Evolutionary conservation across 2,329 filamentous ascomycete genomes (phyloP), one percentile per base, ranked within the genome.

Genomic region (Fusarium udum): DNA sequence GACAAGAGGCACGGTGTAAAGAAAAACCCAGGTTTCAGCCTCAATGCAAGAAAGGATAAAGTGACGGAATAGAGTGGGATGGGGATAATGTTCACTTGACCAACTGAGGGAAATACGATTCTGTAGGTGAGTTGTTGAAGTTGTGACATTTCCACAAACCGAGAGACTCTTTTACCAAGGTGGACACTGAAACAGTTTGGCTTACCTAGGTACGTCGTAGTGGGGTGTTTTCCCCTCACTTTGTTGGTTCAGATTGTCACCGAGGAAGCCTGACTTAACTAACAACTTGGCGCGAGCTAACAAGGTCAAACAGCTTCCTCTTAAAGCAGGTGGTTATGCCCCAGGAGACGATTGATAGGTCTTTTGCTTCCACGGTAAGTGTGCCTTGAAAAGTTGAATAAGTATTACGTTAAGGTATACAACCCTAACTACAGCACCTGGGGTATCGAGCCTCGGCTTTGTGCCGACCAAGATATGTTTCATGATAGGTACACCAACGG

Each of bases 221-320:
- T 74, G 72, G 72, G 72, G 72, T 74, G 26, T 62, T 48, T 74
- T 31, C 72, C 71, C 71, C 71, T 74, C 71, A 74, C 60, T 74
- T 72, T 59, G 48, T 28, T 57, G 24, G 18, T 24, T 37, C 55
- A 36, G 32, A 52, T 46, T 34, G 39, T 61, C 39, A 46, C 24
- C 39, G 36, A 66, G 22, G 57, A 56, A 58, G 37, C 37, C 39
- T 60, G 32, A 48, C 60, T 57, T 28, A 39, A 58, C 48, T 69
- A 55, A 45, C 48, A 59, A 58, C 40, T 52, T 74, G 56, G 49
- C 57, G 56, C 31, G 45, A 56, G 52, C 71, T 61, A 49, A 55
- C 24, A 31, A 40, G 20, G 31, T 42, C 53, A 64, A 45, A 48
- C 49, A 69, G 39, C 69, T 72, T 72, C 69, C 69, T 65, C 45